These are phyloP conservation scores for Kodamaea hsintzibuensis DNA, from an alignment of 805 yeast species.

Conservation along the genomic window DNA sequence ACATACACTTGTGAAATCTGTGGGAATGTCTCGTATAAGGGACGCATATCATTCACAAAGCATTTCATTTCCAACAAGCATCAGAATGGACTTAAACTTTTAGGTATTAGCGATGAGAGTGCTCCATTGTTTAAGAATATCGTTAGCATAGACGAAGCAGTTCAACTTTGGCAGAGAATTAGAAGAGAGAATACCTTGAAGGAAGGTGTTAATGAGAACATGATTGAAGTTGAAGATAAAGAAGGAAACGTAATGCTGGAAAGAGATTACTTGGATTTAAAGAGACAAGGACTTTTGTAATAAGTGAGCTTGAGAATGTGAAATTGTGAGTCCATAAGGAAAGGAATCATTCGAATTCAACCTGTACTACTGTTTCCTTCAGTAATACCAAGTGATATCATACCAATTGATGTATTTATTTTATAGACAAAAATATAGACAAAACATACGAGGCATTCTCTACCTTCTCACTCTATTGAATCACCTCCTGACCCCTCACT, in stretches of 20 bases:
- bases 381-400: too few relatives aligned
- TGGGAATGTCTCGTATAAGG: conserved; percentile 70
- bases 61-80: conserved; percentile 80
- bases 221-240: conserved; percentile 84
- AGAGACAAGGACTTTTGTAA: conserved; percentile 73
- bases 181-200: conserved; percentile 35
- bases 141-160: conserved; percentile 66
- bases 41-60: conserved; percentile 65
- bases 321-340: too few relatives aligned
- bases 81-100: conserved; percentile 65
- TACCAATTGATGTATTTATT: too few relatives aligned
- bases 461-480: not conserved
- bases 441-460: too few relatives aligned
- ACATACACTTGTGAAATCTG: conserved; percentile 83
- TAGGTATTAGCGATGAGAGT: conserved; percentile 63
- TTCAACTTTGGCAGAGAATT: conserved; percentile 52
- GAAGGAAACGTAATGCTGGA: conserved; percentile 92
- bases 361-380: too few relatives aligned
- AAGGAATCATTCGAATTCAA: too few relatives aligned
- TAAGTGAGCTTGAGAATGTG: not conserved
- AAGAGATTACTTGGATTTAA: conserved; percentile 78
- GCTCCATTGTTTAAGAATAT: conserved; percentile 59
- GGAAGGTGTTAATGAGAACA: conserved; percentile 49
- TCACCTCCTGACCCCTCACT: too few relatives aligned
- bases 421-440: not conserved